These are phyloP conservation scores for Lachnum nothofagi DNA, from an alignment of 2,329 filamentous ascomycete species.

Conservation along the genomic window DNA sequence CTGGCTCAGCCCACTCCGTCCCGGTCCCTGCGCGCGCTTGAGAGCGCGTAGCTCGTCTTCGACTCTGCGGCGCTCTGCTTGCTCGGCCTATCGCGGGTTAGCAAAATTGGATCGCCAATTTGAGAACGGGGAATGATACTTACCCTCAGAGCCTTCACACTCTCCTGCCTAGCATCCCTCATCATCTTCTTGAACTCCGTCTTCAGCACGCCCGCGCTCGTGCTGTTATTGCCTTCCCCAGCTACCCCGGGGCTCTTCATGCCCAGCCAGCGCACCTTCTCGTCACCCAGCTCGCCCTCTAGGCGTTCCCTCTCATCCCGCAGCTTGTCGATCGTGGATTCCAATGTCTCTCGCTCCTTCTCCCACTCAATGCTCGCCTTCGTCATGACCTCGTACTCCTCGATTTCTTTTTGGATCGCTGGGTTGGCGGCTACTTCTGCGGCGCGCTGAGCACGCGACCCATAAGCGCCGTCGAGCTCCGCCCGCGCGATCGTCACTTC, in stretches of 20 bases:
- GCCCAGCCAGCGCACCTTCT: conserved; percentile 62
- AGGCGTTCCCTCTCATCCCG: conserved; percentile 59
- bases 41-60: conserved; percentile 57
- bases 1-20: conserved; percentile 34
- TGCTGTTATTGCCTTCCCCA: conserved; percentile 35
- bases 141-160: conserved; percentile 59
- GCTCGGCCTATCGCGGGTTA: conserved; percentile 67
- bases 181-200: conserved; percentile 80
- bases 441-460: conserved; percentile 63
- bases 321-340: conserved; percentile 57
- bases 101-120: too few relatives aligned
- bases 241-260: conserved; percentile 47
- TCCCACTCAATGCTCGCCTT: conserved; percentile 66
- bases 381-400: conserved; percentile 66
- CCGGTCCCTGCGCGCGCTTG: conserved; percentile 30
- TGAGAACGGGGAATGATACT: too few relatives aligned
- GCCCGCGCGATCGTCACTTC: conserved; percentile 86
- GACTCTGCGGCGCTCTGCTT: conserved; percentile 64
- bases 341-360: conserved; percentile 62
- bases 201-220: conserved; percentile 63
- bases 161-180: conserved; percentile 64
- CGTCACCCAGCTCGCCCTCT: conserved; percentile 61
- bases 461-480: conserved; percentile 92
- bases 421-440: conserved; percentile 59
- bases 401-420: conserved; percentile 53